Conservation (phyloP, 768 basidiomycete genomes). For the Suillus lakei region DNA sequence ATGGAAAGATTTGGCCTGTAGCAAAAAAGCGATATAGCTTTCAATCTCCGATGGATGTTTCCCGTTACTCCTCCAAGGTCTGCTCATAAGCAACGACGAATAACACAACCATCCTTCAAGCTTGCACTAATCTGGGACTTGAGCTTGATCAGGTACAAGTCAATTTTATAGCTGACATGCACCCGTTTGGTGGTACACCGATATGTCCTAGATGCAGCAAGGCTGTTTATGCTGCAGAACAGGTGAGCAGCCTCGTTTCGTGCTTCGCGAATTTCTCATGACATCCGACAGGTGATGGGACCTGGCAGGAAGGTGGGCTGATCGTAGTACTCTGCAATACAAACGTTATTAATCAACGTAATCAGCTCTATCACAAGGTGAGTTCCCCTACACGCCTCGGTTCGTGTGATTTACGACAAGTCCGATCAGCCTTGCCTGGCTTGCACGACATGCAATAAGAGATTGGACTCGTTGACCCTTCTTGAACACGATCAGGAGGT, state of each 20-base stretch:
- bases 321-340: conserved; percentile 4
- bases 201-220: conserved; percentile 77
- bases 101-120: neutral
- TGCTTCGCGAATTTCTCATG: conserved; percentile 9
- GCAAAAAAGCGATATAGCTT: conserved; percentile 30
- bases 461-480: conserved; percentile 76
- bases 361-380: conserved; percentile 82
- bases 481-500: conserved; percentile 87
- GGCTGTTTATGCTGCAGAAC: conserved; percentile 87
- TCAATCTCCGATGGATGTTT: conserved; percentile 44
- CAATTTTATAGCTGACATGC: conserved; percentile 47
- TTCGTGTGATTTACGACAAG: conserved; percentile 11
- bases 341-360: conserved; percentile 7
- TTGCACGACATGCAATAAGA: conserved; percentile 76
- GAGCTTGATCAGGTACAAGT: neutral
- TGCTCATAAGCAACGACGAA: neutral
- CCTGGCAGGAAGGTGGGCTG: conserved; percentile 82
- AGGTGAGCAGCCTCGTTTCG: conserved; percentile 48
- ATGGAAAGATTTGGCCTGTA: conserved; percentile 16
- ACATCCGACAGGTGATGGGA: conserved; percentile 66
- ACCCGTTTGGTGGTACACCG: conserved; percentile 73
- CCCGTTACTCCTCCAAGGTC: neutral
- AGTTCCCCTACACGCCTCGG: conserved; percentile 3
- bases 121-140: neutral
- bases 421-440: conserved; percentile 72